phyloP scores from a whole-genome alignment of 164 flowering plant genomes.

The Chloranthus sessilifolius region DNA sequence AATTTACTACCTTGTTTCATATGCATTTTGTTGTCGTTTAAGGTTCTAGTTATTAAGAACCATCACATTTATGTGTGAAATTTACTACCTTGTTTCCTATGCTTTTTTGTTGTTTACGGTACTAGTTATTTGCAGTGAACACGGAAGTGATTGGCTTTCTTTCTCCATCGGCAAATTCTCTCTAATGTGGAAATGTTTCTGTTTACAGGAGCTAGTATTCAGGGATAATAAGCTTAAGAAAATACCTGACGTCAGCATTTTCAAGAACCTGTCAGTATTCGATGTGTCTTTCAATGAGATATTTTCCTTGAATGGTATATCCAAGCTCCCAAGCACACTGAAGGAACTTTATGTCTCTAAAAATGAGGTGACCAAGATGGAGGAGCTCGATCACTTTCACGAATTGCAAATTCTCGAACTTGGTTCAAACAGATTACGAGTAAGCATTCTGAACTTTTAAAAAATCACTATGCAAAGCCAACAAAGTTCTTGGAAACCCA shows the following conservation, averaged over 20 bases:
- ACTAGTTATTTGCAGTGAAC: neutral
- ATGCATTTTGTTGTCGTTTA: too few relatives aligned
- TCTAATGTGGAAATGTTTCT: neutral
- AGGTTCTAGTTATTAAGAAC: too few relatives aligned
- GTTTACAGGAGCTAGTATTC: constrained; percentile 78
- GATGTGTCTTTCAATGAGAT: constrained; percentile 98
- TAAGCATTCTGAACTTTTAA: constrained; percentile 22
- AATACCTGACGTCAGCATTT: constrained; percentile 83
- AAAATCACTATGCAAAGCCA: neutral
- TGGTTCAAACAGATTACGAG: constrained; percentile 95
- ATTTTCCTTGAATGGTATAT: constrained; percentile 57
- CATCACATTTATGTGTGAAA: too few relatives aligned
- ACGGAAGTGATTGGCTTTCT: neutral
- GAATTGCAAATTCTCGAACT: constrained; percentile 86
- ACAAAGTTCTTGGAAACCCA: neutral
- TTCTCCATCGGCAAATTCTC: too few relatives aligned
- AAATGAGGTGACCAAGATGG: constrained; percentile 87
- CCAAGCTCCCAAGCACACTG: constrained; percentile 61
- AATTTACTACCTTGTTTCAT: too few relatives aligned
- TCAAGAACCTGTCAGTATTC: constrained; percentile 68
- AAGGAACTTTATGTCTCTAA: constrained; percentile 95
- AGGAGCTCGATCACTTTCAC: constrained; percentile 80
- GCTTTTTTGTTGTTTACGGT: neutral
- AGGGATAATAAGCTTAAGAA: constrained; percentile 81
- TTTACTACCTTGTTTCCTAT: too few relatives aligned